Evolutionary conservation across 2,329 filamentous ascomycete genomes (phyloP).

Genomic region (Fusarium verrucosum): DNA sequence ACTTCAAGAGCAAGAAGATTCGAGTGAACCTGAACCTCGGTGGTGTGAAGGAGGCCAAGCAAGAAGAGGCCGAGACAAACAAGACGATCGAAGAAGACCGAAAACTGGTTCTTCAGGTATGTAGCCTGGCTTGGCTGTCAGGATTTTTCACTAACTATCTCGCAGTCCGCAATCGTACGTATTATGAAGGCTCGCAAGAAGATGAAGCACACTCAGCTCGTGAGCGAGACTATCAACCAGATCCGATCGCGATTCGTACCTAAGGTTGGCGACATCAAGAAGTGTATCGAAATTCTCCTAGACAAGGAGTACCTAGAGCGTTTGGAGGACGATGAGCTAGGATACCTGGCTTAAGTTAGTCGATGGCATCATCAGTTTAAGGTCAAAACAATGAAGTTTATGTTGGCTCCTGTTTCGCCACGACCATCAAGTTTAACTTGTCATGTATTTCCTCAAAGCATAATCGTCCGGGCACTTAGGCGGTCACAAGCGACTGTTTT

Average conservation of each 20-base stretch:
- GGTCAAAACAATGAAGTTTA: background rate
- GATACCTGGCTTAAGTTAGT: constrained; percentile 84
- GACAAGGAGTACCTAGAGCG: constrained; percentile 99
- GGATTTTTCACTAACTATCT: constrained; percentile 38
- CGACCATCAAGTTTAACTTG: constrained; percentile 2
- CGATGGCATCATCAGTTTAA: background rate
- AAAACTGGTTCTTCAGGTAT: constrained; percentile 94
- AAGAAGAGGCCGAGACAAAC: constrained; percentile 95
- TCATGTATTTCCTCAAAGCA: constrained; percentile 12
- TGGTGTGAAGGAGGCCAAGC: constrained; percentile 95
- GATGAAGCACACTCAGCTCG: constrained; percentile 96
- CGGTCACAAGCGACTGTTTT: constrained; percentile 13
- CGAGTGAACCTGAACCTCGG: constrained; percentile 95
- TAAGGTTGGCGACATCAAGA: constrained; percentile 96
- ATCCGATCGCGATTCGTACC: constrained; percentile 93
- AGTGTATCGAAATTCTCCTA: constrained; percentile 97
- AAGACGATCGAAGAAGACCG: constrained; percentile 99
- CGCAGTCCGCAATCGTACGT: constrained; percentile 93
- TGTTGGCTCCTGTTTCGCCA: background rate
- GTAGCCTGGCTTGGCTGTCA: constrained; percentile 43
- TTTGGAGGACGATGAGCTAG: constrained; percentile 90
- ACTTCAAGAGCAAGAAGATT: constrained; percentile 98
- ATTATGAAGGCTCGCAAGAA: constrained; percentile 99
- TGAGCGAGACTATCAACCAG: constrained; percentile 94
- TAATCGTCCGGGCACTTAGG: background rate